Evolutionary conservation across 352 stramenopile species (phyloP).

Genomic region (Pythium vanterpoolii): DNA sequence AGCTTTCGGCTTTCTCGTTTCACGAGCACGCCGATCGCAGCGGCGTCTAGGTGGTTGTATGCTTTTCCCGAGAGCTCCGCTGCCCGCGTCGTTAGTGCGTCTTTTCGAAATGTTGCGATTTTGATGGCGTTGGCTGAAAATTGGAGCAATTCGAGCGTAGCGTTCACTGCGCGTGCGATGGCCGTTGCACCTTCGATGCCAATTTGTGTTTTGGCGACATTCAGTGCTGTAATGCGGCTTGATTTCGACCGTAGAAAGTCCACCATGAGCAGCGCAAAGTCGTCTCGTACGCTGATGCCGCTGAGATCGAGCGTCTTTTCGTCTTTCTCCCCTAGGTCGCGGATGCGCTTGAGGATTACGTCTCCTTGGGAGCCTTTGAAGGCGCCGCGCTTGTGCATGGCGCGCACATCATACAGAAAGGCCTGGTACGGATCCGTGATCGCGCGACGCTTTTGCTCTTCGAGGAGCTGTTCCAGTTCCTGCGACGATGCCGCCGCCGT

Average conservation of each 20-base stretch:
- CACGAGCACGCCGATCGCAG: slow-evolving; percentile 46
- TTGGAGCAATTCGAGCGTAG: slow-evolving; percentile 40
- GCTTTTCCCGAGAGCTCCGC: slow-evolving; percentile 27
- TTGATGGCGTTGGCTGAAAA: slow-evolving; percentile 41
- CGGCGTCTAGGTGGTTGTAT: slow-evolving; percentile 61
- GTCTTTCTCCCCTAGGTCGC: slow-evolving; percentile 32
- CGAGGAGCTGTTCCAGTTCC: slow-evolving; percentile 48
- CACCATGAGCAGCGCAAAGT: slow-evolving; percentile 52
- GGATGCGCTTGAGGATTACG: slow-evolving; percentile 47
- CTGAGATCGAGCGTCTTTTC: slow-evolving; percentile 48
- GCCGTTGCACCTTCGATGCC: slow-evolving; percentile 37
- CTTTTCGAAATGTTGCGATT: slow-evolving; percentile 28
- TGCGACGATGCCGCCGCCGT: slow-evolving; percentile 4
- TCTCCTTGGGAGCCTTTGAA: slow-evolving; percentile 64
- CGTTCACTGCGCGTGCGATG: slow-evolving; percentile 40
- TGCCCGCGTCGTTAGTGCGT: slow-evolving; percentile 27
- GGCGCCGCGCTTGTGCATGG: slow-evolving; percentile 55
- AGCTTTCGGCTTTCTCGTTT: slow-evolving; percentile 48
- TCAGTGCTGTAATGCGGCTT: slow-evolving; percentile 44
- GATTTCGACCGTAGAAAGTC: slow-evolving; percentile 50
- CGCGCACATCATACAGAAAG: slow-evolving; percentile 64
- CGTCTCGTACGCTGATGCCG: slow-evolving; percentile 51
- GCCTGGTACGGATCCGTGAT: slow-evolving; percentile 65
- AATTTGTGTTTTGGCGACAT: slow-evolving; percentile 50
- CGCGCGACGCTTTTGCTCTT: slow-evolving; percentile 54